These are phyloP conservation scores for Dorcoceras hygrometricum DNA, from an alignment of 257 asterid species.

Conservation along the genomic window DNA sequence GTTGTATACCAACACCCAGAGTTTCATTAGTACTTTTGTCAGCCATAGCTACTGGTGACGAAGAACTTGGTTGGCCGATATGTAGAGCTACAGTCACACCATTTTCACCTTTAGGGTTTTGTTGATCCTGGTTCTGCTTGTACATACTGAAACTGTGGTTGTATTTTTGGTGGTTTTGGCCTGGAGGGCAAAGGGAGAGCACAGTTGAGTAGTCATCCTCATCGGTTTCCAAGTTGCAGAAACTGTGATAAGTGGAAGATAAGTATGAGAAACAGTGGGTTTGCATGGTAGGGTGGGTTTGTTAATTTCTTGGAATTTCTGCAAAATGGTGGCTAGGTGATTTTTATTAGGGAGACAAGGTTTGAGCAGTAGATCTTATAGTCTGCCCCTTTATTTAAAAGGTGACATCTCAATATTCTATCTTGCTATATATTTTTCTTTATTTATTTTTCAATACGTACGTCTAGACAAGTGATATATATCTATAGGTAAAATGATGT, in stretches of 20 bases:
- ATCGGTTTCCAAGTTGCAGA: constrained; percentile 31
- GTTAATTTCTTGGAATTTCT: not conserved
- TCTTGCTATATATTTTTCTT: too few species aligned
- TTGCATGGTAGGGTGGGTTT: constrained; percentile 40
- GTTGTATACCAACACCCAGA: constrained; percentile 34
- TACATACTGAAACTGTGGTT: constrained; percentile 25
- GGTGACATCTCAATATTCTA: too few species aligned
- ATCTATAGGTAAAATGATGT: too few species aligned
- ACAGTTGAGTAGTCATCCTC: constrained; percentile 53
- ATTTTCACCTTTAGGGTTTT: constrained; percentile 29
- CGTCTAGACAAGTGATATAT: too few species aligned
- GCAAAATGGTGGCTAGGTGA: not conserved
- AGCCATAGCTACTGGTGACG: constrained; percentile 28
- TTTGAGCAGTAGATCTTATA: too few species aligned
- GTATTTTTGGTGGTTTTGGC: constrained; percentile 39
- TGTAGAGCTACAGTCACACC: constrained; percentile 71
- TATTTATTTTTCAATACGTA: too few species aligned
- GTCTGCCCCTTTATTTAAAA: not conserved
- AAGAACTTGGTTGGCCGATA: constrained; percentile 43
- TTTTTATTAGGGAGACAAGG: not conserved
- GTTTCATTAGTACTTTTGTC: constrained; percentile 27
- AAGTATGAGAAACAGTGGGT: constrained; percentile 37
- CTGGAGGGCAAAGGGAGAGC: constrained; percentile 82
- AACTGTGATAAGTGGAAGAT: constrained; percentile 33
- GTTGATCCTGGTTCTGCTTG: constrained; percentile 23